A percentile compares a stretch with the other conserved stretches of the same genome.
phyloP scores from a whole-genome alignment of 148 eudicot genomes.

The Agrostemma githago region DNA sequence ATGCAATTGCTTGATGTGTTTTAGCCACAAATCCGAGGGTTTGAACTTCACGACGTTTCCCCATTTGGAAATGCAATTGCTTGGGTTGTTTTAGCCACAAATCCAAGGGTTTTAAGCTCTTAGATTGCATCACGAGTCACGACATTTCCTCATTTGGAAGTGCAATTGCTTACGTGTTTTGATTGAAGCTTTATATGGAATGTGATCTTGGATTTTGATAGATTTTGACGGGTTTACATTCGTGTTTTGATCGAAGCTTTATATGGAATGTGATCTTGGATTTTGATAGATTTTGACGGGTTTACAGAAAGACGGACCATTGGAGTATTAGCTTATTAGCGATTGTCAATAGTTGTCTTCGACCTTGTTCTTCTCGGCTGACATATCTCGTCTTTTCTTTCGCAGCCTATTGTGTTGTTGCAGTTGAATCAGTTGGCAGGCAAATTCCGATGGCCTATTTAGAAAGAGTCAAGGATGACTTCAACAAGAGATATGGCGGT shows the following conservation, averaged over 20 bases:
- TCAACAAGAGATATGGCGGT: constrained; percentile 48
- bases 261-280: background rate
- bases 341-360: too few relatives aligned
- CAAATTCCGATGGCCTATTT: constrained; percentile 52
- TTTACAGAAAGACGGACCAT: too few relatives aligned
- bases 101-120: background rate
- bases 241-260: background rate
- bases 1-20: too few relatives aligned
- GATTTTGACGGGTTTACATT: background rate
- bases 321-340: background rate
- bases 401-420: constrained; percentile 50
- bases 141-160: background rate
- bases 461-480: constrained; percentile 48
- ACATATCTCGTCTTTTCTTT: constrained; percentile 11
- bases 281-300: background rate
- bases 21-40: background rate
- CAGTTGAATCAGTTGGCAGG: constrained; percentile 47
- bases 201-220: background rate
- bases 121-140: background rate
- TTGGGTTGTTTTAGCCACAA: background rate
- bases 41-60: background rate
- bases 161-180: background rate
- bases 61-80: too few relatives aligned
- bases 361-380: background rate
- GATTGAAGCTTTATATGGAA: background rate